These are phyloP conservation scores for Pseudomassariella vexata DNA, from an alignment of 2,329 filamentous ascomycete genomes.

Conservation along the genomic window DNA sequence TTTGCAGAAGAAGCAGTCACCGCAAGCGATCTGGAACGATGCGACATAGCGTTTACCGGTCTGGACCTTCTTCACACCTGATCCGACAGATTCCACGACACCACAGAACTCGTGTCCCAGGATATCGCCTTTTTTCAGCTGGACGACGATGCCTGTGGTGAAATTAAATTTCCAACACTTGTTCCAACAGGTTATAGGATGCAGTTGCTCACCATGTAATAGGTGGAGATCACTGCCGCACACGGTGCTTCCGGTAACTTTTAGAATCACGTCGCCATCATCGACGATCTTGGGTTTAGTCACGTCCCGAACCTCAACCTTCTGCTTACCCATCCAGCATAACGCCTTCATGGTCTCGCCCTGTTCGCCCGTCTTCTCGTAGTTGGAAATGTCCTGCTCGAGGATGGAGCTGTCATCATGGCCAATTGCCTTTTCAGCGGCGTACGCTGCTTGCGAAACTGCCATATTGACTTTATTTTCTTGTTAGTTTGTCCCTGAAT, in stretches of 20 bases:
- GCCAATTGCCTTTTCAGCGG: slow-evolving; percentile 61
- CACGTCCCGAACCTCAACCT: slow-evolving; percentile 62
- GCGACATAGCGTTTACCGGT: slow-evolving; percentile 70
- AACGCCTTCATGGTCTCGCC: slow-evolving; percentile 71
- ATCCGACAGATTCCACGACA: slow-evolving; percentile 49
- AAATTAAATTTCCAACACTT: not conserved
- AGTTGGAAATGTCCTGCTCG: slow-evolving; percentile 64
- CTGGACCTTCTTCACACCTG: slow-evolving; percentile 45
- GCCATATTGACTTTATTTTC: slow-evolving; percentile 37
- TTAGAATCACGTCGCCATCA: slow-evolving; percentile 71
- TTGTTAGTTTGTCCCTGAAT: not conserved
- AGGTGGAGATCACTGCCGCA: slow-evolving; percentile 56
- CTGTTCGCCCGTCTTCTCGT: slow-evolving; percentile 38
- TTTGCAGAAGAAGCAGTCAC: slow-evolving; percentile 70
- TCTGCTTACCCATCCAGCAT: slow-evolving; percentile 77
- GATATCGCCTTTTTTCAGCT: slow-evolving; percentile 60
- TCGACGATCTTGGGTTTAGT: slow-evolving; percentile 70
- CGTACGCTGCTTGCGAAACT: slow-evolving; percentile 60
- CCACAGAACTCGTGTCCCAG: slow-evolving; percentile 60
- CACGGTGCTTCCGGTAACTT: slow-evolving; percentile 60
- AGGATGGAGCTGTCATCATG: slow-evolving; percentile 61
- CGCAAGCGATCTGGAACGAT: slow-evolving; percentile 77
- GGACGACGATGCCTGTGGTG: slow-evolving; percentile 41
- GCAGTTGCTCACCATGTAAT: too few relatives aligned
- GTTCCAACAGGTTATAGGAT: too few relatives aligned